Evolutionary conservation across 371 early-diverging fungal species (phyloP), one percentile per base, ranked within the genome.

Genomic region (Coemansia sp.): DNA sequence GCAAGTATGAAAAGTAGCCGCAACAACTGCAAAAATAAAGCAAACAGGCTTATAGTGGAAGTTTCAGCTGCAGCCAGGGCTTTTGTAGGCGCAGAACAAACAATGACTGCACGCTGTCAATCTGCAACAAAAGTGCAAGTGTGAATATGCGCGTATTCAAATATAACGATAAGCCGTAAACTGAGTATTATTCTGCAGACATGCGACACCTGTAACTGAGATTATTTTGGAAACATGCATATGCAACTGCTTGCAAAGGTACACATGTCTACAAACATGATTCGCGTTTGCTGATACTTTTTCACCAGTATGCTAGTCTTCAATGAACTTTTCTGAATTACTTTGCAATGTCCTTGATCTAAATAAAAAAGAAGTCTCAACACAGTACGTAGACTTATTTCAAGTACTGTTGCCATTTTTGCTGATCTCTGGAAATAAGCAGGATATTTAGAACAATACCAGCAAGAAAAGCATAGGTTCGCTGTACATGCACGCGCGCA

Each of bases 401-500:
- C 14, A 44, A n/a, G n/a, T 7, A n/a, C n/a, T 44, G 44, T 12
- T 44, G 16, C 5, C 44, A 14, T 14, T 44, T 14, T 44, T 44
- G 44, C 44, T 14, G n/a, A n/a, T 14, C n/a, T 5, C n/a, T 44
- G 44, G 44, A 14, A 44, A 44, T 14, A 44, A 5, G n/a, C 50
- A 50, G 50, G 50, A 50, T 50, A 50, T 50, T 50, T 50, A 50
- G 50, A 50, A 50, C 50, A 50, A 50, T 50, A 50, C 18, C 9
- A n/a, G n/a, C 20, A 20, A 20, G 21, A n/a, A 2, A 9, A n/a
- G 50, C 11, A 20, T 20, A 8, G n/a, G 18, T n/a, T 18, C 18
- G 48, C 20, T n/a, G 20, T 20, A 50, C 8, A 50, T 50, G 50
- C 50, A 50, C 20, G 21, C 20, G 50, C 20, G 50, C 21, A 44